Conservation (phyloP, 225 moss, liverwort and hornwort genomes). For the Lunularia cruciata region DNA sequence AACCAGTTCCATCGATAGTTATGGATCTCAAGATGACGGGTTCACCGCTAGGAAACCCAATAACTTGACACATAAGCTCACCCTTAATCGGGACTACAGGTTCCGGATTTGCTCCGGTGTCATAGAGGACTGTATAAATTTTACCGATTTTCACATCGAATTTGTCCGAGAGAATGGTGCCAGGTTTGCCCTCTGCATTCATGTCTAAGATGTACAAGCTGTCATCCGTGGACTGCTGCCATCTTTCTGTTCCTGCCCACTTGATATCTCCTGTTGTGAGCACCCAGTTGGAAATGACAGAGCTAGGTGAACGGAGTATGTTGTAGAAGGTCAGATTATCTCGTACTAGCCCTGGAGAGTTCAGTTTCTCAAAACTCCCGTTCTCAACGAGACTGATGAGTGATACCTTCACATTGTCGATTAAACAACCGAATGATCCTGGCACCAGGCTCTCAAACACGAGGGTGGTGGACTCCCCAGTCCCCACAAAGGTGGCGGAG, state of each 20-base stretch:
- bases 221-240: conserved; percentile 62
- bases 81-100: conserved; percentile 41
- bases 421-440: conserved; percentile 61
- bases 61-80: conserved; percentile 41
- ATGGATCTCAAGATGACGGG: conserved; percentile 24
- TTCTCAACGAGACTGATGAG: conserved; percentile 60
- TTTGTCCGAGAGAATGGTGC: conserved; percentile 40
- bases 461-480: conserved; percentile 49
- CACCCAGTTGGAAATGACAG: conserved; percentile 41
- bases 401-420: conserved; percentile 50
- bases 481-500: conserved; percentile 56
- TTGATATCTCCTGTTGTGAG: conserved; percentile 54
- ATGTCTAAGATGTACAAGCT: conserved; percentile 54
- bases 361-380: conserved; percentile 65
- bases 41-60: conserved; percentile 35
- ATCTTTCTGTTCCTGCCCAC: conserved; percentile 39
- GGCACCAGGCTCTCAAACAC: conserved; percentile 49
- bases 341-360: conserved; percentile 1
- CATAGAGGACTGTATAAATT: conserved; percentile 50
- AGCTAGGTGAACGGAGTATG: conserved; percentile 39
- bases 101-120: conserved; percentile 65
- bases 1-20: conserved; percentile 57
- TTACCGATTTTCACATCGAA: conserved; percentile 28
- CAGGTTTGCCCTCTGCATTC: conserved; percentile 36
- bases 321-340: conserved; percentile 38